Base-by-base conservation (phyloP, 2,329 filamentous ascomycete species). In the Grosmannia huntii region DNA sequence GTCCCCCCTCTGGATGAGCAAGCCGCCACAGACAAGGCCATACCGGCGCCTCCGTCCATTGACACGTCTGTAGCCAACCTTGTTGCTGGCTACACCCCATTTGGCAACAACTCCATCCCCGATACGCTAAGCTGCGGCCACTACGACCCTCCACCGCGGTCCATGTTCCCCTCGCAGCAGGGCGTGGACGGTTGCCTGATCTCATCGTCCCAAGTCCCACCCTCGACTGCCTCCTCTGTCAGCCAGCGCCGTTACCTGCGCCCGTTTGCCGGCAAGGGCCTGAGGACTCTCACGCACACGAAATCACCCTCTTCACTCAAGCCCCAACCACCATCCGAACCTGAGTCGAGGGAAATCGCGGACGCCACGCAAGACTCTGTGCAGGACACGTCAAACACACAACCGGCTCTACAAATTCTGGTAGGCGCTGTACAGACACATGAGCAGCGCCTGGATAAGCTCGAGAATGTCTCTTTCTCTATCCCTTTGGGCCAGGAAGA, bases 391-490 rank as follows among this genome's bases (percentile, higher is more conserved):
- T 9, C 19, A 23, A 31, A 9, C 25, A 49, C 36, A 14, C 36
- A 44, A n/a, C 27, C 27, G 7, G 31, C 48, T 6, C 31, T 80
- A 56, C 72, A 72, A 59, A 73, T 76, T 52, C 63, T 83, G 9
- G 72, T 75, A 4, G 75, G 79, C 50, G 75, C 76, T n/a, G 75
- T 85, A 60, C 73, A 79, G 59, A 76, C 78, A 21, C 80, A 90
- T 60, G 82, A 82, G 44, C 76, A 80, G 56, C 83, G 88, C 1
- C 69, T 92, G 14, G 84, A 88, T 54, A 73, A 76, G 58, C 74
- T 91, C 6, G 88, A 92, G 69, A 87, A 79, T 55, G 75, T 80
- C 1, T 90, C 86, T 0, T 88, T 90, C 65, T 82, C 82, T 27
- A 76, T 81, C 50, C 14, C 53, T 16, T 75, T 78, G 21, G 78